These are phyloP conservation scores for Penicillium sp. DNA, from an alignment of 2,329 filamentous ascomycete species.

Conservation along the genomic window DNA sequence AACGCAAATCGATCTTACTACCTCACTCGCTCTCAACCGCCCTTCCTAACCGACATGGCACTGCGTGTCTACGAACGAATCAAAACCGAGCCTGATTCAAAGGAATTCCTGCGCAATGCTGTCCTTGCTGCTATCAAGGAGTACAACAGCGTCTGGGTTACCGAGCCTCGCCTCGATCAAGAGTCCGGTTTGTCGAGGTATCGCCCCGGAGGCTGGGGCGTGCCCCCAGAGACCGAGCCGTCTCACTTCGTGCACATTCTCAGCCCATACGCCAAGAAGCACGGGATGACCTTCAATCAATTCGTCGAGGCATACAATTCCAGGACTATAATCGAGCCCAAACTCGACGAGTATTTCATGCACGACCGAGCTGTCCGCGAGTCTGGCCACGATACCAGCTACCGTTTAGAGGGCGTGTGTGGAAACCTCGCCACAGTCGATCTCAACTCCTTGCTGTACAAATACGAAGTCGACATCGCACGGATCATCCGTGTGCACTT, in stretches of 20 bases:
- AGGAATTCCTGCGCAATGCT: constrained; percentile 75
- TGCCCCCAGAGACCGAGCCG: constrained; percentile 88
- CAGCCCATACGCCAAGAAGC: constrained; percentile 76
- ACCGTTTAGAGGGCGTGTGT: constrained; percentile 83
- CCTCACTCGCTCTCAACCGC: constrained; percentile 87
- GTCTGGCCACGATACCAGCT: constrained; percentile 94
- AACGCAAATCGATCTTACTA: constrained; percentile 98
- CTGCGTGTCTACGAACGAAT: constrained; percentile 91
- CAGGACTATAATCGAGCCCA: constrained; percentile 72
- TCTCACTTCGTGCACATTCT: constrained; percentile 82
- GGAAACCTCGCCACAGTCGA: constrained; percentile 91
- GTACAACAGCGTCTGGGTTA: constrained; percentile 86
- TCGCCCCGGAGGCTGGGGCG: constrained; percentile 75
- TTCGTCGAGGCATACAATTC: constrained; percentile 89
- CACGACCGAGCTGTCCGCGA: constrained; percentile 95
- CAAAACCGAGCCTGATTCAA: constrained; percentile 74
- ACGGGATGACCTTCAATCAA: constrained; percentile 75
- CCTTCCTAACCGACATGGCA: constrained; percentile 96
- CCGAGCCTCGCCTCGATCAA: constrained; percentile 72
- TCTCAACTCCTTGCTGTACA: constrained; percentile 90
- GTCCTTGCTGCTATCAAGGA: constrained; percentile 95
- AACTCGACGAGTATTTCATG: constrained; percentile 91
- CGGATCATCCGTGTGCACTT: constrained; percentile 82
- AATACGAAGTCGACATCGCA: constrained; percentile 93
- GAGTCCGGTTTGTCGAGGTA: constrained; percentile 80